Conservation (phyloP, 768 basidiomycete species). For the Postia placenta region DNA sequence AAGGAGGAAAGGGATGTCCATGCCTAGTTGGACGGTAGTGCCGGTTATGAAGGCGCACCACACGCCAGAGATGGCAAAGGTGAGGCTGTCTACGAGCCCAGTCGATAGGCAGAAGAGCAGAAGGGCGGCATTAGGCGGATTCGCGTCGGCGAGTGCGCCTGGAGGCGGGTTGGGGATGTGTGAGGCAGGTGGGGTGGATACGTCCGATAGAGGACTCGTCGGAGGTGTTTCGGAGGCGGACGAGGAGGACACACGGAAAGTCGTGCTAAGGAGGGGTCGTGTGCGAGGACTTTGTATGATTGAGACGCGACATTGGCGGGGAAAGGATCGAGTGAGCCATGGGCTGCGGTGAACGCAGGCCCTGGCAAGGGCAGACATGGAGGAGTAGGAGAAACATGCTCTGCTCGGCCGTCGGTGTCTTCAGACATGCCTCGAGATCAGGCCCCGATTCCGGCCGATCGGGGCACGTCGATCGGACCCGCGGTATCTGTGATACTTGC, state of each 20-base stretch:
- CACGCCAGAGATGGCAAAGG: conserved; percentile 1
- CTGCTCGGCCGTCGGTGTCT: too few species aligned
- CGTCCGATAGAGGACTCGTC: background rate
- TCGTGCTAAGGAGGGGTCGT: conserved; percentile 1
- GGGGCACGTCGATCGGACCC: too few species aligned
- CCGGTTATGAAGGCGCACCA: conserved; percentile 6
- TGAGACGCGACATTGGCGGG: background rate
- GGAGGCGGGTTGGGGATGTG: background rate
- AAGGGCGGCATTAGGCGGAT: conserved; percentile 1
- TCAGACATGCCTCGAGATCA: too few species aligned
- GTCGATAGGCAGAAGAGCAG: conserved; percentile 5
- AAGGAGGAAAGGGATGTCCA: conserved; percentile 3
- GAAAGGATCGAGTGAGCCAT: background rate
- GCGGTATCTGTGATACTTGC: too few species aligned
- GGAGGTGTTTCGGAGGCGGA: background rate
- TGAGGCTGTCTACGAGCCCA: conserved; percentile 5
- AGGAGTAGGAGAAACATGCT: background rate
- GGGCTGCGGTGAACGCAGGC: background rate
- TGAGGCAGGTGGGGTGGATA: background rate
- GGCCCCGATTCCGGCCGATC: too few species aligned
- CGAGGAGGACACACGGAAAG: background rate
- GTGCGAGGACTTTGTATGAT: too few species aligned
- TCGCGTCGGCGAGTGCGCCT: background rate
- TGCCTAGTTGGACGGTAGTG: conserved; percentile 6
- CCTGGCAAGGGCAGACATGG: background rate